Base-by-base conservation (phyloP, 1,284 basidiomycete genomes). In the Fomitopsis palustris region DNA sequence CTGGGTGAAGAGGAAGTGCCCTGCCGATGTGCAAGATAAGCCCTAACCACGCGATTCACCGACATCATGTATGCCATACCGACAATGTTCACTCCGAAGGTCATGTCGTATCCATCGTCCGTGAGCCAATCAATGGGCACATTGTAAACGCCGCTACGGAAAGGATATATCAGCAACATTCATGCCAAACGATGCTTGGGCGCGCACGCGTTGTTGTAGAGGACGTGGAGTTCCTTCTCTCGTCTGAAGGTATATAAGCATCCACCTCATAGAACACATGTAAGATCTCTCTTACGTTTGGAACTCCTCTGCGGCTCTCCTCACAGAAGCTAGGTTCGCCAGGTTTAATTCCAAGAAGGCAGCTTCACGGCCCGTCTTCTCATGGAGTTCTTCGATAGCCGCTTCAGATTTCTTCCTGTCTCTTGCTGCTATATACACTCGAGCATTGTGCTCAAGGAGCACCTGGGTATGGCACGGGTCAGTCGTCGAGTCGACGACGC, bases 51-150 rank as follows among this genome's bases (percentile, higher is more conserved):
- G n/a, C n/a, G n/a, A n/a, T n/a, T n/a, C n/a, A n/a, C n/a, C n/a
- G n/a, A n/a, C n/a, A n/a, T n/a, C n/a, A n/a, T n/a, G n/a, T n/a
- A n/a, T n/a, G 25, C 10, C 61, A 29, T 42, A 71, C 80, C 79
- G 27, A 86, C 68, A 29, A 78, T 76, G 66, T 87, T 88, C 8
- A 82, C 84, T 0, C 85, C 86, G 56, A 84, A 85, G 63, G 85
- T 83, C 2, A 85, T 67, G 49, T 87, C 83, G 64, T 83, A 85
- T 1, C 82, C 82, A 58, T 88, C 79, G 21, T 71, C 70, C 0
- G 85, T 85, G 39, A 77, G 59, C 59, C 70, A 60, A 4, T 79
- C 75, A 8, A 77, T 62, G 1, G 81, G 79, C 2, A 76, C 73
- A 0, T 69, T 64, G 81, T 86, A 84, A 10, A 90, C 77, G 5